These are phyloP conservation scores for Themeda triandra DNA, from an alignment of 176 grass and related monocot species.

Conservation along the genomic window DNA sequence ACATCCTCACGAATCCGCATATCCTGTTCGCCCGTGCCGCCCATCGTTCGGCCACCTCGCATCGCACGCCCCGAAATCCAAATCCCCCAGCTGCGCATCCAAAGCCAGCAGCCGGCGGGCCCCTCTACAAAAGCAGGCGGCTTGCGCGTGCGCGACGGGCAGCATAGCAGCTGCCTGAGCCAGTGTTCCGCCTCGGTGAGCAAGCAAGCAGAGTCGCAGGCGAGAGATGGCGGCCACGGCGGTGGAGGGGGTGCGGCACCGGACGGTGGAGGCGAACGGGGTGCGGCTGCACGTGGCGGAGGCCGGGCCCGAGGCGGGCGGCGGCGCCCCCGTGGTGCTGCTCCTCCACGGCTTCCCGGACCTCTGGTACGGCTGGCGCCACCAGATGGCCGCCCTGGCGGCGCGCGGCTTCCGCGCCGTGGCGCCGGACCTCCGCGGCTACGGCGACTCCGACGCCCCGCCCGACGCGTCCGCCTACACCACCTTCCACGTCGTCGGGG, in stretches of 20 bases:
- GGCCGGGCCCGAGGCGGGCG: slow-evolving; percentile 43
- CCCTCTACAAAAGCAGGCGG: not conserved
- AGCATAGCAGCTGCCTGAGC: not conserved
- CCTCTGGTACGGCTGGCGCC: slow-evolving; percentile 89
- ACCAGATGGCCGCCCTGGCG: slow-evolving; percentile 66
- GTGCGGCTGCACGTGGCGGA: slow-evolving; percentile 72
- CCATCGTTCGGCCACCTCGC: not conserved
- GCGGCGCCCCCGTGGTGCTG: slow-evolving; percentile 36
- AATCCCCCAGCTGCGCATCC: not conserved
- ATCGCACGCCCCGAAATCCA: not conserved
- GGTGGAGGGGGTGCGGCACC: slow-evolving; percentile 54
- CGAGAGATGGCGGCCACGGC: not conserved
- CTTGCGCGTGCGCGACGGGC: not conserved
- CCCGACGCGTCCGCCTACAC: slow-evolving; percentile 33
- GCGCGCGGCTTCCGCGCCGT: slow-evolving; percentile 58
- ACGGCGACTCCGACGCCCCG: slow-evolving; percentile 59
- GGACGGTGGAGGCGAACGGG: slow-evolving; percentile 51
- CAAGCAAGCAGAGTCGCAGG: no score
- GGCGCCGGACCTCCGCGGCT: slow-evolving; percentile 73
- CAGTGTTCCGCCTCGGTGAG: not conserved
- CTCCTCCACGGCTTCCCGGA: slow-evolving; percentile 85
- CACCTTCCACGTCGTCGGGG: slow-evolving; percentile 69
- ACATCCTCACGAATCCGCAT: no score
- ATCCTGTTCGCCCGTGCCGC: not conserved
- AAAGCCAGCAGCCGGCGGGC: not conserved